Conservation (phyloP, 192 early-diverging fungal genomes). For the Entomortierella beljakovae region DNA sequence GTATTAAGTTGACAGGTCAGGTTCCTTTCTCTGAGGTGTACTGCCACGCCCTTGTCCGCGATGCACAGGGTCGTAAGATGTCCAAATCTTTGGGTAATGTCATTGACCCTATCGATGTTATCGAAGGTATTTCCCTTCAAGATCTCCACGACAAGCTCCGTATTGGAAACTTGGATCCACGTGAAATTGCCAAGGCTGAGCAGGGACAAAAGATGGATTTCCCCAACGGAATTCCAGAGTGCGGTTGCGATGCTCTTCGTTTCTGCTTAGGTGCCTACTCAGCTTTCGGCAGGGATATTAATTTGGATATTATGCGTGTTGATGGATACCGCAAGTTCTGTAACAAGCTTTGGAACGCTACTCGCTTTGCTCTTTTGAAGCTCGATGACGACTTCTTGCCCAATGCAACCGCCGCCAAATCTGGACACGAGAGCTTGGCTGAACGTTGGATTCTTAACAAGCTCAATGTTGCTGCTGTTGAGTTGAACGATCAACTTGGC, state of each 20-base stretch:
- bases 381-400: conserved; percentile 91
- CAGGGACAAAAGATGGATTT: conserved; percentile 88
- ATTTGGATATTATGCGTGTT: conserved; percentile 94
- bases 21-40: conserved; percentile 95
- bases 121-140: conserved; percentile 89
- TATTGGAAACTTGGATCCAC: conserved; percentile 89
- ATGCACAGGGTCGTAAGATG: conserved; percentile 99
- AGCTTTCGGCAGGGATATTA: conserved; percentile 87
- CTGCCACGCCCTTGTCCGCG: conserved; percentile 98
- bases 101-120: conserved; percentile 97
- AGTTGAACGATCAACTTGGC: conserved; percentile 80
- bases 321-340: conserved; percentile 99
- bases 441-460: conserved; percentile 95
- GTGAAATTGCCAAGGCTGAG: conserved; percentile 90
- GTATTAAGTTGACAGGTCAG: conserved; percentile 94
- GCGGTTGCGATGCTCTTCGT: conserved; percentile 95
- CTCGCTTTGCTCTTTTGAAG: conserved; percentile 95
- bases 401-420: conserved; percentile 58
- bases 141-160: conserved; percentile 82
- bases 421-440: conserved; percentile 87
- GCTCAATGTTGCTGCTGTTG: conserved; percentile 83
- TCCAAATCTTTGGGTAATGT: conserved; percentile 97
- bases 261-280: conserved; percentile 86
- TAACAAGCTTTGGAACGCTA: conserved; percentile 99
- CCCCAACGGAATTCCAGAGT: conserved; percentile 98